Base-by-base conservation (phyloP, 805 yeast genomes). In the Sugiyamaella valdiviana region DNA sequence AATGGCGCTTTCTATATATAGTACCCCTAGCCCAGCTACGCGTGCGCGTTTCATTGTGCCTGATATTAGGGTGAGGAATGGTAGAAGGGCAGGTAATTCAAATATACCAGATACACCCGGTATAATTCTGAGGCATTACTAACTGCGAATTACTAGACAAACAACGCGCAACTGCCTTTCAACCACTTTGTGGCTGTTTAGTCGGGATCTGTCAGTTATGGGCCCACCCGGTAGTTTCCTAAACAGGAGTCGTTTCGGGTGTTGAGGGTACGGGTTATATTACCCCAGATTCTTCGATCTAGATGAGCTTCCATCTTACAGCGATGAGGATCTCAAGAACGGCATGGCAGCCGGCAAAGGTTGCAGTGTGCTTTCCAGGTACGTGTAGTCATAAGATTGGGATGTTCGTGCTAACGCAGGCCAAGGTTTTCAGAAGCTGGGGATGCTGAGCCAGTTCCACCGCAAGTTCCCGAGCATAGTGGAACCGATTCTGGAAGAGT, bases 401-500 rank as follows among this genome's bases (percentile, higher is more conserved):
- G 7, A 14, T 36, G n/a, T 5, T 14, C 7, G 9, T 12, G 16
- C 38, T n/a, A 53, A 62, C 39, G 60, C 64, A n/a, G 72, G 72
- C 45, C 72, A 68, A 52, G 72, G 72, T 6, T 61, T 54, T 46
- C 72, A 68, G 54, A 49, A 53, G 26, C 58, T 60, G 12, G 70
- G 67, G 1, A 51, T 63, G 58, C 57, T 63, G 36, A 45, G 50
- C 3, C 55, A 49, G 9, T 52, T 57, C 6, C 48, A 55, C n/a
- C 43, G 48, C 12, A 41, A 41, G 26, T 54, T 45, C 44, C 64
- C 68, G 3, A 16, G n/a, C 4, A 29, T 57, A 1, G 57, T 61
- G 6, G 39, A 51, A 5, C 62, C 61, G 2, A 36, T 67, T 1
- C 51, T 67, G 2, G 61, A 60, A 14, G 55, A 59, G 32, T 51